Evolutionary conservation across 2,329 filamentous ascomycete genomes (phyloP).

Genomic region (Colletotrichum tofieldiae): DNA sequence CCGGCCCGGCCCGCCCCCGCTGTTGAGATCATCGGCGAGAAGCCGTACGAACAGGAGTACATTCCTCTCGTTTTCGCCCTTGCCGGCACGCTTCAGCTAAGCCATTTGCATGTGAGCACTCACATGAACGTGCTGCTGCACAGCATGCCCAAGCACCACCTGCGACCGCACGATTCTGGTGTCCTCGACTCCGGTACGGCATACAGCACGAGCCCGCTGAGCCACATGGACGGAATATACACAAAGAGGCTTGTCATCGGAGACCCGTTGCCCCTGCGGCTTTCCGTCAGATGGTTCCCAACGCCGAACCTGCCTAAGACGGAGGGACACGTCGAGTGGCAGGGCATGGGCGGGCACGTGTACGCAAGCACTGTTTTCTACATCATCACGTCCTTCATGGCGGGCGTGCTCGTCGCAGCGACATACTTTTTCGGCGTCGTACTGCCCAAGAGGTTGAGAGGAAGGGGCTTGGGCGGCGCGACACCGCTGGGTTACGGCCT

Average conservation of each 20-base stretch:
- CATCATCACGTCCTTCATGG: constrained; percentile 71
- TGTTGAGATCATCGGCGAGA: constrained; percentile 69
- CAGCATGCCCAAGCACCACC: constrained; percentile 73
- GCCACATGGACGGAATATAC: constrained; percentile 68
- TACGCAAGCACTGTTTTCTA: constrained; percentile 77
- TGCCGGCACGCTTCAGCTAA: constrained; percentile 88
- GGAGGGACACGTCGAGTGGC: constrained; percentile 77
- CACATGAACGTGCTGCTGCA: constrained; percentile 92
- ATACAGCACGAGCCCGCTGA: constrained; percentile 84
- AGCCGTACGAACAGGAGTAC: constrained; percentile 70
- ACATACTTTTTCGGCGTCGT: constrained; percentile 75
- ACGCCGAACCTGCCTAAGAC: constrained; percentile 78
- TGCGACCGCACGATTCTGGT: constrained; percentile 77
- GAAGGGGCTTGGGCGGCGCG: constrained; percentile 68
- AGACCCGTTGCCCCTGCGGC: constrained; percentile 83
- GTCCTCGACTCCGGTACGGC: constrained; percentile 90
- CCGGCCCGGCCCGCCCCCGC: constrained; percentile 79
- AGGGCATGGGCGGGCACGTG: constrained; percentile 75
- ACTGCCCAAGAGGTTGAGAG: constrained; percentile 68
- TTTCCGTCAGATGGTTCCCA: constrained; percentile 91
- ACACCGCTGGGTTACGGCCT: constrained; percentile 70
- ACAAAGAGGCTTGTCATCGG: constrained; percentile 85
- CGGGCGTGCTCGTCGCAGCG: constrained; percentile 67
- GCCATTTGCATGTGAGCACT: constrained; percentile 91
- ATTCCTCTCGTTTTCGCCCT: constrained; percentile 91